phyloP scores from a whole-genome alignment of 2,329 filamentous ascomycete genomes.

The Penicillium psychrosexuale region DNA sequence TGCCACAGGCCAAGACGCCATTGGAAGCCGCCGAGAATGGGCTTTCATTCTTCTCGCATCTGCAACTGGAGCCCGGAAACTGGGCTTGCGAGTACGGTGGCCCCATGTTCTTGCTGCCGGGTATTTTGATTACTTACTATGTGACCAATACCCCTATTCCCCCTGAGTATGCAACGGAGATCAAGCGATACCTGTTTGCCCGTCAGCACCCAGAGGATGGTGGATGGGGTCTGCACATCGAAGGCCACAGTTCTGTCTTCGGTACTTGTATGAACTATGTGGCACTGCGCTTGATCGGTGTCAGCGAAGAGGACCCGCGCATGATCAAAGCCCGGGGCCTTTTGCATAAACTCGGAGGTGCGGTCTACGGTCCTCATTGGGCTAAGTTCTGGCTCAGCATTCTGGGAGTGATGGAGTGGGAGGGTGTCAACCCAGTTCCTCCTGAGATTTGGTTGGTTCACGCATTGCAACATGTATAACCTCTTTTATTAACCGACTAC shows the following conservation, averaged over 20 bases:
- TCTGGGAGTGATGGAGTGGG: constrained; percentile 80
- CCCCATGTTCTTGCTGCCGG: constrained; percentile 90
- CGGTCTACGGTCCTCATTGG: constrained; percentile 84
- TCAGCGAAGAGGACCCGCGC: constrained; percentile 74
- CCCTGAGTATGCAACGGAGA: constrained; percentile 74
- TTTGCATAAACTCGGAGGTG: constrained; percentile 82
- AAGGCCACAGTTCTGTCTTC: constrained; percentile 87
- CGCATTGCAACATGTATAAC: neutral
- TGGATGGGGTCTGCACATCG: constrained; percentile 96
- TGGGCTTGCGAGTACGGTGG: constrained; percentile 98
- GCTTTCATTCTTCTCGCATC: constrained; percentile 79
- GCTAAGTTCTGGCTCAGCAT: constrained; percentile 93
- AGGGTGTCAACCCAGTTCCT: constrained; percentile 89
- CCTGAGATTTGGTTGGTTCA: constrained; percentile 75
- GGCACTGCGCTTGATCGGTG: constrained; percentile 73
- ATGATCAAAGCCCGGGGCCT: constrained; percentile 82
- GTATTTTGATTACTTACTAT: constrained; percentile 81
- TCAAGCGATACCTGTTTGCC: constrained; percentile 87
- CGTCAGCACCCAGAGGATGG: constrained; percentile 82
- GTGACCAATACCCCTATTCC: constrained; percentile 85
- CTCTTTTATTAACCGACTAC: constrained; percentile 9
- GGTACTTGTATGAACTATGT: constrained; percentile 89
- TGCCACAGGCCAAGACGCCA: constrained; percentile 68
- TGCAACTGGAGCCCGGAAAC: constrained; percentile 84
- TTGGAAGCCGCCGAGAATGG: constrained; percentile 78